Base-by-base conservation (phyloP, 2,329 filamentous ascomycete genomes). In the Pestalotiopsis sp. region DNA sequence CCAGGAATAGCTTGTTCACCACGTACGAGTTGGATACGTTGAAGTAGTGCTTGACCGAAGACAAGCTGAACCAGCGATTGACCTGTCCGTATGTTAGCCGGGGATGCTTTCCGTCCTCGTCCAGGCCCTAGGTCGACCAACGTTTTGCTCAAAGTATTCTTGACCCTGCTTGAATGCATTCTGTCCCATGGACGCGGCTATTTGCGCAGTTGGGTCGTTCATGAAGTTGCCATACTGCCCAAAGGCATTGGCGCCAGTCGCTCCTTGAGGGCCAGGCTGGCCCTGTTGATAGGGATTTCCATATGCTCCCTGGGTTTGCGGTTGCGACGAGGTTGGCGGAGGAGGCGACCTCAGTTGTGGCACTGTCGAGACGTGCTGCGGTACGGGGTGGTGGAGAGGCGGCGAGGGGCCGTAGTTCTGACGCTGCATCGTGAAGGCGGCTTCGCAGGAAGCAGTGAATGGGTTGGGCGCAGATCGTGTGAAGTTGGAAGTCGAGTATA, bases 21-120 rank as follows among this genome's bases (percentile, higher is more conserved):
- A 99, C 96, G 82, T 99, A 99, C 69, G 90, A 93, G 86, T 99
- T 99, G 73, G 95, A 97, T 72, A 99, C 96, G 83, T 98, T 98
- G 85, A 99, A 99, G 87, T 98, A 99, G 83, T 98, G 96, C 82
- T 99, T 99, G 59, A 99, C 87, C 20, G 94, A 93, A 14, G 92
- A 92, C 75, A 98, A 92, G 77, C 95, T 97, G 82, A 99, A 91
- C 82, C 95, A 98, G 80, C 87, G 86, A 73, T 87, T 87, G 72
- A 88, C 82, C 86, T 87, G 71, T 17, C 6, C 12, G 11, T 14
- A 14, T 59, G 23, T 59, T 56, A 60, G 52, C 38, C 17, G 12
- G n/a, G 2, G 67, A 20, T 11, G 4, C 36, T n/a, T 27, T 59
- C 20, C 31, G 14, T 62, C 12, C 9, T 11, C 27, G 4, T 36